phyloP scores from a whole-genome alignment of 1,284 basidiomycete species.

The Sporisorium graminicola region DNA sequence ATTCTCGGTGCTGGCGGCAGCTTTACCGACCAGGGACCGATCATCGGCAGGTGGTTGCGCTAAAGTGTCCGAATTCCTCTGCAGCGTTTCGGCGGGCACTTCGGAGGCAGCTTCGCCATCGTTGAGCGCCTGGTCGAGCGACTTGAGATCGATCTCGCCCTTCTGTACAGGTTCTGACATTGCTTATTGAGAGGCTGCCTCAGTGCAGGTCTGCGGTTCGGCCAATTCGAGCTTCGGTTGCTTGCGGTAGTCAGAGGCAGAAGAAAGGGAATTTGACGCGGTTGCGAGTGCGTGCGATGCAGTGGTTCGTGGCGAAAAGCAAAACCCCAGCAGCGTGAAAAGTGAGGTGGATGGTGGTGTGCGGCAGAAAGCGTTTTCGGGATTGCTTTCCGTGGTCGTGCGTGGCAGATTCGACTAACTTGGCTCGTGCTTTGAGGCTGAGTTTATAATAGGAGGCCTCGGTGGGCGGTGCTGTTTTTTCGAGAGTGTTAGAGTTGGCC shows the following conservation, averaged over 20 bases:
- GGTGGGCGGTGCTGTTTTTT: neutral
- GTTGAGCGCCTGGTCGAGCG: slow-evolving; percentile 41
- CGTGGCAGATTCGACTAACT: slow-evolving; percentile 16
- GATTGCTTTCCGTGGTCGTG: neutral
- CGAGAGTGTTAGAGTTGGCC: slow-evolving; percentile 8
- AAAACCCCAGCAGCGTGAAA: neutral
- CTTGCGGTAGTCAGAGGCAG: neutral
- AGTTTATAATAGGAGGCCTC: slow-evolving; percentile 1
- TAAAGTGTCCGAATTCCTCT: slow-evolving; percentile 37
- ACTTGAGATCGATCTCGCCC: slow-evolving; percentile 47
- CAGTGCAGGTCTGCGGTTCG: neutral
- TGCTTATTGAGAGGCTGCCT: slow-evolving; percentile 1
- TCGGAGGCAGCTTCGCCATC: slow-evolving; percentile 39
- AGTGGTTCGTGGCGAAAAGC: neutral
- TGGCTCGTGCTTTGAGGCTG: slow-evolving; percentile 28
- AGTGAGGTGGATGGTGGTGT: neutral
- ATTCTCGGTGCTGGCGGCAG: slow-evolving; percentile 11
- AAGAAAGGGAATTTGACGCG: neutral
- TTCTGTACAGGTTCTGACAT: slow-evolving; percentile 52
- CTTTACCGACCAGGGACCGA: slow-evolving; percentile 17
- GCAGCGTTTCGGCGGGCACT: slow-evolving; percentile 26
- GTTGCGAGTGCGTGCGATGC: neutral
- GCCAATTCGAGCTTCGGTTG: slow-evolving; percentile 1
- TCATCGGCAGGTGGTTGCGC: slow-evolving; percentile 35
- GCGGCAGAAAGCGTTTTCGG: neutral